Percentiles rank a stretch among this genome's conserved stretches.
Evolutionary conservation across 2,329 filamentous ascomycete genomes (phyloP).

Genomic region (Aspergillus spinulosporus): DNA sequence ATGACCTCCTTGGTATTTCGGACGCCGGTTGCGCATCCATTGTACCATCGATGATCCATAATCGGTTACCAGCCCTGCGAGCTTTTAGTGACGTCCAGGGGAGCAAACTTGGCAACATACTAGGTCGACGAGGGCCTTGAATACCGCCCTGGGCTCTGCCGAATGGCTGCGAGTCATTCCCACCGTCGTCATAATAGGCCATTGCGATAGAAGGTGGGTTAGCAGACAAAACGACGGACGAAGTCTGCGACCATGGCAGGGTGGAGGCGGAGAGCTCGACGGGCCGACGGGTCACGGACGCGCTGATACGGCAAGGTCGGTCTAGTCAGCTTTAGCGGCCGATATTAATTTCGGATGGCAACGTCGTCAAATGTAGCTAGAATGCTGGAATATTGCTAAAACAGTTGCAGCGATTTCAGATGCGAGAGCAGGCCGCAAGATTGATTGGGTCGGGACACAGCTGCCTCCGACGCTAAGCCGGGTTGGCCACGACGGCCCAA

Average conservation of each 20-base stretch:
- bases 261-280: background rate
- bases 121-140: slow-evolving; percentile 42
- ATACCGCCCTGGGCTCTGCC: slow-evolving; percentile 35
- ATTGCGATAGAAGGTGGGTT: slow-evolving; percentile 24
- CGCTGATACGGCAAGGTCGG: slow-evolving; percentile 8
- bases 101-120: slow-evolving; percentile 28
- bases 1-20: slow-evolving; percentile 70
- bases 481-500: background rate
- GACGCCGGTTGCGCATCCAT: slow-evolving; percentile 82
- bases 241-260: slow-evolving; percentile 24
- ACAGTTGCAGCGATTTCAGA: background rate
- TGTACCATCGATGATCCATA: slow-evolving; percentile 87
- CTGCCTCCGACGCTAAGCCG: background rate
- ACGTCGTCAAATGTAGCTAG: background rate
- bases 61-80: slow-evolving; percentile 80
- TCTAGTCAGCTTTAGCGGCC: background rate
- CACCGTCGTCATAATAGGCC: slow-evolving; percentile 44
- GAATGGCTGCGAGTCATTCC: slow-evolving; percentile 34
- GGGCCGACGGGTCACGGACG: background rate
- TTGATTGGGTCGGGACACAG: slow-evolving; percentile 14
- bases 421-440: background rate
- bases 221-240: slow-evolving; percentile 16
- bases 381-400: background rate
- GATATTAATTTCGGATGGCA: background rate
- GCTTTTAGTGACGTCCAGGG: slow-evolving; percentile 19